These are phyloP conservation scores for Fusarium circinatum DNA, from an alignment of 2,329 filamentous ascomycete genomes.

Conservation along the genomic window DNA sequence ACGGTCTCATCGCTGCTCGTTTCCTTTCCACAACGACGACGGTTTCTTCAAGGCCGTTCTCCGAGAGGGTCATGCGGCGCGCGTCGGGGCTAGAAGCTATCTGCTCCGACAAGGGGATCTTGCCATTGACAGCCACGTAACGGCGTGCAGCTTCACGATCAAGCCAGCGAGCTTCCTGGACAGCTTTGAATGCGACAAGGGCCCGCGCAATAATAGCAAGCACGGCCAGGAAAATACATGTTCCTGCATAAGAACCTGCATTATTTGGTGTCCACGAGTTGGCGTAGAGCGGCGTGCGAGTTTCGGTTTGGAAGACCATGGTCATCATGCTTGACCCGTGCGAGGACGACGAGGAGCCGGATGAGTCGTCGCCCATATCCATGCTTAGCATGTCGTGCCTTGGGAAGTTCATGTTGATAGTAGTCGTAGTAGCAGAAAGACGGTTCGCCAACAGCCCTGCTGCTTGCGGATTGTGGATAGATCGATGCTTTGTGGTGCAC, in stretches of 20 bases:
- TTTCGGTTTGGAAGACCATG: constrained; percentile 69
- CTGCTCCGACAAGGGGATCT: constrained; percentile 67
- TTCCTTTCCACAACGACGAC: constrained; percentile 77
- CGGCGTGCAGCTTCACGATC: constrained; percentile 77
- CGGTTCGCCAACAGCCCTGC: background rate
- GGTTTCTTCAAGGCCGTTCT: constrained; percentile 83
- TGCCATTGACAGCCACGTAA: constrained; percentile 79
- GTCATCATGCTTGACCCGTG: constrained; percentile 51
- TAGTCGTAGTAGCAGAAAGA: background rate
- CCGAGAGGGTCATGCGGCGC: constrained; percentile 71
- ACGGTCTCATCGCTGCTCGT: constrained; percentile 68
- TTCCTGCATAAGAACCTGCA: constrained; percentile 81
- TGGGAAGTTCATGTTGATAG: constrained; percentile 33
- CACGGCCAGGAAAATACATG: constrained; percentile 89
- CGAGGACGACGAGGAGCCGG: constrained; percentile 27
- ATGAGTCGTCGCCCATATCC: constrained; percentile 31
- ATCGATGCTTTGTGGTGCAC: background rate
- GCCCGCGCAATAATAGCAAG: constrained; percentile 76
- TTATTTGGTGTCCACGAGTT: constrained; percentile 77
- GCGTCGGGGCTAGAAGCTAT: constrained; percentile 68
- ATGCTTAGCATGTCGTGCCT: constrained; percentile 43
- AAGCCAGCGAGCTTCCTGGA: constrained; percentile 71
- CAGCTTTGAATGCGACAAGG: constrained; percentile 77
- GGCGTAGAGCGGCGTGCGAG: constrained; percentile 65
- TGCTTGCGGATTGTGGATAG: background rate